Conservation (phyloP, 2,329 filamentous ascomycete species). For the Neurospora sp. region DNA sequence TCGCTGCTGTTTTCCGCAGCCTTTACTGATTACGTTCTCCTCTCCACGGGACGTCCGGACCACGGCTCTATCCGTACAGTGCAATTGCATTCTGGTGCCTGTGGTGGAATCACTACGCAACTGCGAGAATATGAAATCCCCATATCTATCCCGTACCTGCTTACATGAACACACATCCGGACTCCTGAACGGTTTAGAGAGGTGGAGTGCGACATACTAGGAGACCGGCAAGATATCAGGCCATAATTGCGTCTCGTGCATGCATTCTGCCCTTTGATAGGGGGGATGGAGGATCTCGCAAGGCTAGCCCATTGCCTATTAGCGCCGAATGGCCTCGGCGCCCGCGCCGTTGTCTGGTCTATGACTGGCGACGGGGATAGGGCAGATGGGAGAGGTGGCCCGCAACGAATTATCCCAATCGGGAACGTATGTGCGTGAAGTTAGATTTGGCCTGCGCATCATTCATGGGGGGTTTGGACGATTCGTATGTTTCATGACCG, state of each 20-base stretch:
- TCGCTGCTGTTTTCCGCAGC: slow-evolving; percentile 56
- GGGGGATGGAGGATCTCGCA: background rate
- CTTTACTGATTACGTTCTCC: slow-evolving; percentile 25
- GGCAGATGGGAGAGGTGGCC: background rate
- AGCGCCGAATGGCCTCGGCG: background rate
- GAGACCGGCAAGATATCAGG: background rate
- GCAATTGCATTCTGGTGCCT: background rate
- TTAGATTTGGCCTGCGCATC: background rate
- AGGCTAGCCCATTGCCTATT: background rate
- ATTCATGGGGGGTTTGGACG: background rate
- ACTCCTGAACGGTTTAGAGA: background rate
- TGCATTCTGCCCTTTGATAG: background rate
- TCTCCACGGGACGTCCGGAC: background rate
- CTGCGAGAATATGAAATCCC: background rate
- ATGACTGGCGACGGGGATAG: background rate
- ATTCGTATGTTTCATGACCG: background rate
- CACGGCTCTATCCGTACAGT: background rate
- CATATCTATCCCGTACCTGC: background rate
- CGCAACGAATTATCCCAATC: background rate
- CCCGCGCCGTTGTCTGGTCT: background rate
- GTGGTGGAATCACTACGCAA: background rate
- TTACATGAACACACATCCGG: background rate
- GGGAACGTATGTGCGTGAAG: background rate
- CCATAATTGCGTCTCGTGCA: background rate
- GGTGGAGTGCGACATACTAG: background rate